Conservation (phyloP, 2,329 filamentous ascomycete genomes). For the Hirsutella rhossiliensis region DNA sequence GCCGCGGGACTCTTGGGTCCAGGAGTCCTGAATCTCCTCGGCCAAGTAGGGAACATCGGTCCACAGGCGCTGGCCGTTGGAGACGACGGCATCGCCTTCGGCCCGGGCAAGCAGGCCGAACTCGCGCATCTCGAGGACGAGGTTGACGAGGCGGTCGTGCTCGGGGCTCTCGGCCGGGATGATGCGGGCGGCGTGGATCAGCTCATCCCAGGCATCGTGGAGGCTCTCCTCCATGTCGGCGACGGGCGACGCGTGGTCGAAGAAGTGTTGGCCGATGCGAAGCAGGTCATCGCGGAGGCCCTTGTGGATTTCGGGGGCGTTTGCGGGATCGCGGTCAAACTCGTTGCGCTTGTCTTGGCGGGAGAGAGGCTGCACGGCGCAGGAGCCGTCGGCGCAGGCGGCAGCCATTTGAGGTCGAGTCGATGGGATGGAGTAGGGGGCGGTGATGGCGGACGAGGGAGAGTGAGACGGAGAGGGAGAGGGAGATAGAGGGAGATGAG, state of each 20-base stretch:
- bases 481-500: too few species aligned
- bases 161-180: constrained; percentile 4
- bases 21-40: constrained; percentile 1
- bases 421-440: not conserved
- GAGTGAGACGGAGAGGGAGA: not conserved
- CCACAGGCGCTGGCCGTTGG: constrained; percentile 4
- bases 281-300: constrained; percentile 3
- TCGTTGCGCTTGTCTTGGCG: constrained; percentile 3
- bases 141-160: constrained; percentile 6
- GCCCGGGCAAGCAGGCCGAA: constrained; percentile 1
- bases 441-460: not conserved
- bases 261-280: constrained; percentile 2
- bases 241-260: not conserved
- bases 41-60: constrained; percentile 4
- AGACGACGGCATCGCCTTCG: not conserved
- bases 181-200: constrained; percentile 5
- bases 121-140: constrained; percentile 5
- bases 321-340: constrained; percentile 1
- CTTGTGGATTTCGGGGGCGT: not conserved
- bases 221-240: constrained; percentile 1
- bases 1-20: not conserved
- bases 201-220: constrained; percentile 6
- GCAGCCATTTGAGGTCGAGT: not conserved
- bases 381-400: not conserved
- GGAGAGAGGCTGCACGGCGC: not conserved